A percentile compares a stretch with the other conserved stretches of the same genome.
phyloP scores from a whole-genome alignment of 169 alveolate genomes.

The Plasmodium chabaudi region DNA sequence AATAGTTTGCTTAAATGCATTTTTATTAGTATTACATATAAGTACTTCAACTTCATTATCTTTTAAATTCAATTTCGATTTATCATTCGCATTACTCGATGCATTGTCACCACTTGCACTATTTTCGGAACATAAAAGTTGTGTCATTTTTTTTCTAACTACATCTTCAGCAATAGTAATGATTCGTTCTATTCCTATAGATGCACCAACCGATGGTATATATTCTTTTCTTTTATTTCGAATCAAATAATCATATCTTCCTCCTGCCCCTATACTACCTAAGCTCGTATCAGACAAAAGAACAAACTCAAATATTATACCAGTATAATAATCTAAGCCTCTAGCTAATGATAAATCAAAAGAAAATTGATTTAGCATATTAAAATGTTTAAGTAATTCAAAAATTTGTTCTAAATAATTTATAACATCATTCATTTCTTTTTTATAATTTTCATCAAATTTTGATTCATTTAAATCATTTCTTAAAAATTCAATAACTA shows the following conservation, averaged over 20 bases:
- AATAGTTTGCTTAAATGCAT: conserved; percentile 77
- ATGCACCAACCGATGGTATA: conserved; percentile 96
- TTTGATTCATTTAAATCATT: conserved; percentile 77
- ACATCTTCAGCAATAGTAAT: conserved; percentile 85
- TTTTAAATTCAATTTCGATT: conserved; percentile 79
- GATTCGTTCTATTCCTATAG: conserved; percentile 96
- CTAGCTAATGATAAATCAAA: conserved; percentile 96
- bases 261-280: conserved; percentile 99
- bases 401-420: conserved; percentile 80
- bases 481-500: conserved; percentile 82
- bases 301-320: conserved; percentile 96
- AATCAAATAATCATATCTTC: conserved; percentile 96
- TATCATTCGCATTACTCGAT: conserved; percentile 35
- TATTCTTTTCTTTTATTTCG: conserved; percentile 92
- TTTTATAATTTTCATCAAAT: conserved; percentile 70
- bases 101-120: conserved; percentile 2
- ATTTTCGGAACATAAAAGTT: conserved; percentile 8
- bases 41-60: conserved; percentile 83
- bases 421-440: conserved; percentile 51
- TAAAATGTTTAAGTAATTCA: conserved; percentile 53
- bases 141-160: conserved; percentile 27
- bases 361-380: conserved; percentile 78
- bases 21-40: conserved; percentile 43
- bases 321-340: conserved; percentile 98
- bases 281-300: conserved; percentile 87